Conservation (phyloP, 1,284 basidiomycete species). For the Pisolithus thermaeus region DNA sequence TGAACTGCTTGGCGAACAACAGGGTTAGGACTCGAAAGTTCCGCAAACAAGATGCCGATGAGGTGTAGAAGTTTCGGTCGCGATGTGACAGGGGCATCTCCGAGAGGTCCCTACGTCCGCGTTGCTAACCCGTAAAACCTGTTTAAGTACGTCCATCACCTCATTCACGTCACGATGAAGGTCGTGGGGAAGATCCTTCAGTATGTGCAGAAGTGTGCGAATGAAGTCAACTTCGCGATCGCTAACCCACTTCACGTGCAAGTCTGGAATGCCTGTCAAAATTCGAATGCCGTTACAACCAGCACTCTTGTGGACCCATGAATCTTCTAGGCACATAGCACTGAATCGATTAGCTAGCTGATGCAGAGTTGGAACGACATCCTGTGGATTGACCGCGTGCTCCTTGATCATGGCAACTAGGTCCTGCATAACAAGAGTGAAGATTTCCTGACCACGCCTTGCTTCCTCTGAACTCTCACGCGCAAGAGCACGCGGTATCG, state of each 20-base stretch:
- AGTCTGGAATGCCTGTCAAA: conserved; percentile 64
- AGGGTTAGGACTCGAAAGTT: conserved; percentile 84
- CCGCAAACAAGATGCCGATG: conserved; percentile 83
- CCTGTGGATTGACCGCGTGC: conserved; percentile 42
- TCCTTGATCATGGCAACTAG: conserved; percentile 53
- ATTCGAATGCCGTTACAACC: conserved; percentile 82
- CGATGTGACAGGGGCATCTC: conserved; percentile 36
- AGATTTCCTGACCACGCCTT: conserved; percentile 52
- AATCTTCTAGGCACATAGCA: conserved; percentile 82
- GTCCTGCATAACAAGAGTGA: conserved; percentile 62
- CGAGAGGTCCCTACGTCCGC: conserved; percentile 39
- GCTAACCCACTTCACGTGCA: conserved; percentile 78
- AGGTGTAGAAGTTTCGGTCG: conserved; percentile 58
- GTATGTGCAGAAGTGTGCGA: conserved; percentile 85
- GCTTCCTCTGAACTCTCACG: conserved; percentile 59
- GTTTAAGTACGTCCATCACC: conserved; percentile 75
- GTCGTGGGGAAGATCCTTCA: conserved; percentile 95
- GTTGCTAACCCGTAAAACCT: conserved; percentile 73
- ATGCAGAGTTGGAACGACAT: conserved; percentile 63
- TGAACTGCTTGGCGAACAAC: conserved; percentile 86
- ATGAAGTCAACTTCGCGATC: conserved; percentile 91
- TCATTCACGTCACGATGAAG: conserved; percentile 79
- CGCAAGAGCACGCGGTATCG: conserved; percentile 66
- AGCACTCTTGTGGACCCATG: conserved; percentile 83
- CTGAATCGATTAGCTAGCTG: conserved; percentile 78